A percentile compares a stretch with the other conserved stretches of the same genome.
These are phyloP conservation scores for Marchantia polymorpha DNA, from an alignment of 225 moss, liverwort and hornwort species.

Conservation along the genomic window DNA sequence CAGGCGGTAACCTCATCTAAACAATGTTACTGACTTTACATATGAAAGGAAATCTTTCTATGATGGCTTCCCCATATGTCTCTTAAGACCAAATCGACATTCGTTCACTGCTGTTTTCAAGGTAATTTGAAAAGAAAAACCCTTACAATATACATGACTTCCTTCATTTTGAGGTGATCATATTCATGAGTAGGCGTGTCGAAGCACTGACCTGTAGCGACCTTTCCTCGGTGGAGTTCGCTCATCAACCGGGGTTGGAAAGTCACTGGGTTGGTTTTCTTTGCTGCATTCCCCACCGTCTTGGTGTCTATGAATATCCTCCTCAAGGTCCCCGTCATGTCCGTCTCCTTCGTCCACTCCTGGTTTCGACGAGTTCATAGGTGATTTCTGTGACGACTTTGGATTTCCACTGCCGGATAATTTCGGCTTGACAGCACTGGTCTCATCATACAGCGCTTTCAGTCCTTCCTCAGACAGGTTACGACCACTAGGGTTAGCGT, in stretches of 20 bases:
- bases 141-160: no score
- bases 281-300: slow-evolving; percentile 10
- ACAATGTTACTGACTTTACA: background rate
- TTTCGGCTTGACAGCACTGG: background rate
- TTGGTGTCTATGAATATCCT: slow-evolving; percentile 20
- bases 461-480: background rate
- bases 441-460: background rate
- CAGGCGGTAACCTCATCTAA: background rate
- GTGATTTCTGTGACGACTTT: background rate
- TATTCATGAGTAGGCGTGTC: background rate
- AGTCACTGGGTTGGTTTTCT: background rate
- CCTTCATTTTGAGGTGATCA: no score
- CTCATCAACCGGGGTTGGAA: slow-evolving; percentile 6
- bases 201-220: slow-evolving; percentile 23
- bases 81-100: no score
- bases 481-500: background rate
- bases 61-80: no score
- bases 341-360: slow-evolving; percentile 38
- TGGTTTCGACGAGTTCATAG: background rate
- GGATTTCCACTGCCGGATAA: slow-evolving; percentile 6
- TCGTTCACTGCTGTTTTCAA: no score
- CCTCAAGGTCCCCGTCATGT: slow-evolving; percentile 42
- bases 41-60: no score
- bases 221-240: slow-evolving; percentile 5
- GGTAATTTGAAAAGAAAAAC: no score